Percentiles rank a stretch among this genome's conserved stretches.
phyloP scores from a whole-genome alignment of 2,329 filamentous ascomycete species.

The Aspergillus latus region DNA sequence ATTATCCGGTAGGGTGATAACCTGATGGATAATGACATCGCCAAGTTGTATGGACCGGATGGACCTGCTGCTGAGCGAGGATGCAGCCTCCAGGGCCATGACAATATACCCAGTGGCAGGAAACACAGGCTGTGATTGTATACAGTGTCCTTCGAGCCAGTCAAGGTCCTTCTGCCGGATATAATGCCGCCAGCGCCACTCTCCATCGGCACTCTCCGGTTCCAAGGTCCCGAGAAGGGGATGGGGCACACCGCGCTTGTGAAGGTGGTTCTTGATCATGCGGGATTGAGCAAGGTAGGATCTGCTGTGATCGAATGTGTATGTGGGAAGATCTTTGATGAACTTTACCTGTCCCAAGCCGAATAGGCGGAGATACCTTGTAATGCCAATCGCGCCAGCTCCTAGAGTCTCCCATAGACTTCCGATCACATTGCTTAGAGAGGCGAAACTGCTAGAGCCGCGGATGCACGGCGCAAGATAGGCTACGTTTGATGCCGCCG shows the following conservation, averaged over 20 bases:
- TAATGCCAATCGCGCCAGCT: no score
- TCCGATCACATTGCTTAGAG: no score
- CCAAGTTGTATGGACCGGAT: slow-evolving; percentile 2
- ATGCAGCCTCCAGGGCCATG: slow-evolving; percentile 17
- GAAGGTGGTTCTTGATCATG: not conserved
- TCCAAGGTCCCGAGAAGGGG: slow-evolving; percentile 4
- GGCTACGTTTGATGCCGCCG: not conserved
- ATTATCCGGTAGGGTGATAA: not conserved
- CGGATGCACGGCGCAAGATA: not conserved
- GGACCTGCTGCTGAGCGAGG: not conserved
- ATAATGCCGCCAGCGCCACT: slow-evolving; percentile 21
- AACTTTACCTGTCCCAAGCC: not conserved
- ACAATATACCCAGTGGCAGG: slow-evolving; percentile 25
- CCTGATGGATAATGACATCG: slow-evolving; percentile 3
- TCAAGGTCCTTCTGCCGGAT: slow-evolving; percentile 20
- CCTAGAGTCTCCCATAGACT: no score
- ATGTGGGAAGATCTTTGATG: not conserved
- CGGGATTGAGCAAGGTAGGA: not conserved
- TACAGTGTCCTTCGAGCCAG: slow-evolving; percentile 26
- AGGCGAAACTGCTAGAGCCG: not conserved
- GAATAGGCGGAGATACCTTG: no score
- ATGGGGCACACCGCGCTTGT: not conserved
- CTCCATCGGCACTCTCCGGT: not conserved
- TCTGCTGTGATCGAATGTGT: not conserved
- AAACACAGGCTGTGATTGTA: slow-evolving; percentile 27